Conservation (phyloP, 2,329 filamentous ascomycete genomes). For the Helminthosporium solani region DNA sequence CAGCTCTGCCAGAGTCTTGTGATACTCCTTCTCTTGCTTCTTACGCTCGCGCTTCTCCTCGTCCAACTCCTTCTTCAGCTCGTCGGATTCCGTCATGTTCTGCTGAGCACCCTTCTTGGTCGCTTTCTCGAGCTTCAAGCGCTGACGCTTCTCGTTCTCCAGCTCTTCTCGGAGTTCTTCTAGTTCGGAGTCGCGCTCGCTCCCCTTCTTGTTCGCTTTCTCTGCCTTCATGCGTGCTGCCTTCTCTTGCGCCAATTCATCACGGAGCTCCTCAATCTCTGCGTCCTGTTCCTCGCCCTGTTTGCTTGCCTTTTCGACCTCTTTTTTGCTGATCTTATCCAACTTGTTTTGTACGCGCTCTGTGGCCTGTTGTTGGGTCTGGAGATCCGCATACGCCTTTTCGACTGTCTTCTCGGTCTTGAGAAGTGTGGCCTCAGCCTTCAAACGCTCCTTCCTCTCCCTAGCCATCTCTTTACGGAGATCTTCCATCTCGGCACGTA, state of each 20-base stretch:
- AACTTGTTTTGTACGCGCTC: conserved; percentile 36
- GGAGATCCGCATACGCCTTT: conserved; percentile 33
- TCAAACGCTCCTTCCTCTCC: conserved; percentile 49
- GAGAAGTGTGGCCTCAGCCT: conserved; percentile 40
- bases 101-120: conserved; percentile 45
- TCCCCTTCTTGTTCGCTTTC: conserved; percentile 40
- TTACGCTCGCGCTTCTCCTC: conserved; percentile 55
- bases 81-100: conserved; percentile 47
- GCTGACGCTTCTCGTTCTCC: conserved; percentile 44
- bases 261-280: conserved; percentile 34
- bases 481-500: conserved; percentile 47
- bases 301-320: conserved; percentile 36
- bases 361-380: conserved; percentile 31
- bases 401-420: conserved; percentile 40
- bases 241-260: conserved; percentile 48
- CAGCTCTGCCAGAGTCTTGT: conserved; percentile 60
- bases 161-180: conserved; percentile 41
- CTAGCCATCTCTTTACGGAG: conserved; percentile 49
- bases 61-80: conserved; percentile 52
- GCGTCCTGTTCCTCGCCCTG: conserved; percentile 35
- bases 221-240: conserved; percentile 28
- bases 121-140: conserved; percentile 35
- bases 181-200: conserved; percentile 30
- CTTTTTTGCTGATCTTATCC: conserved; percentile 37
- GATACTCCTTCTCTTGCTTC: conserved; percentile 53